Evolutionary conservation across 139 green algal genomes (phyloP).

Genomic region (Chlamydomonas urium): DNA sequence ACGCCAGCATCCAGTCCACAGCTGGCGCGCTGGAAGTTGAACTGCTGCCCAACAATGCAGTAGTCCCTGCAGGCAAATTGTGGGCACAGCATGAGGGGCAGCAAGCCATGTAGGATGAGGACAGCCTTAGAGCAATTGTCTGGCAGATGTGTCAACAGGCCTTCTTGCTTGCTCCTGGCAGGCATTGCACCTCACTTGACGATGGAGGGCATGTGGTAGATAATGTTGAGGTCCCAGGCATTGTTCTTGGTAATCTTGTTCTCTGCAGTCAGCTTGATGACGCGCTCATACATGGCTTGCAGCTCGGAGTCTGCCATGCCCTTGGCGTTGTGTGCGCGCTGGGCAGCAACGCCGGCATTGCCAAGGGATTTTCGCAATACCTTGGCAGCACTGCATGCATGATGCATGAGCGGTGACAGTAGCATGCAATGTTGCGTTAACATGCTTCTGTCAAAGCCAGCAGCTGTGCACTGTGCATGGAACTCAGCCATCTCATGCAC

Average conservation of each 20-base stretch:
- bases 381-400: background rate
- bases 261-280: conserved; percentile 18
- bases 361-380: background rate
- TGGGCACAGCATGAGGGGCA: too few relatives aligned
- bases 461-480: background rate
- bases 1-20: conserved; percentile 17
- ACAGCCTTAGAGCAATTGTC: too few relatives aligned
- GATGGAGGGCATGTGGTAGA: conserved; percentile 16
- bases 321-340: background rate
- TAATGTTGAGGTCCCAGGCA: conserved; percentile 20
- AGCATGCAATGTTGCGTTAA: background rate
- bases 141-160: too few relatives aligned
- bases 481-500: background rate
- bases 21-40: conserved; percentile 24
- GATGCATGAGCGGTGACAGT: background rate
- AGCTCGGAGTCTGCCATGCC: background rate
- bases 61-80: background rate
- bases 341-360: background rate
- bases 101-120: too few relatives aligned
- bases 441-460: background rate
- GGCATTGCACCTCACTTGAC: conserved; percentile 1
- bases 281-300: background rate
- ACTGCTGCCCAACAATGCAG: conserved; percentile 1
- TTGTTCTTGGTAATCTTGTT: conserved; percentile 30
- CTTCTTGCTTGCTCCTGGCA: too few relatives aligned